Evolutionary conservation across 2,329 filamentous ascomycete genomes (phyloP).

Genomic region (Trichoderma sp.): DNA sequence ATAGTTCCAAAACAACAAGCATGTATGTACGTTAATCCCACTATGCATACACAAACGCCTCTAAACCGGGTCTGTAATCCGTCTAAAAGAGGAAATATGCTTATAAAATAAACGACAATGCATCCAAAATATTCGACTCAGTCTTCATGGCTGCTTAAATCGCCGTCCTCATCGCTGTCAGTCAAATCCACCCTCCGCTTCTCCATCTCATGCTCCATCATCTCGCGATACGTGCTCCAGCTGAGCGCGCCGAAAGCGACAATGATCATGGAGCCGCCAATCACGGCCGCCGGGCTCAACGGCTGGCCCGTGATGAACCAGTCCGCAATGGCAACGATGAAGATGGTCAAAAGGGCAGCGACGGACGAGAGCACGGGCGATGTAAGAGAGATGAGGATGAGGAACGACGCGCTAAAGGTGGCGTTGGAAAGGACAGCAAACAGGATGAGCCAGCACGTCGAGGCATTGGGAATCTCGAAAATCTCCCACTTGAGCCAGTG

Average conservation of each 20-base stretch:
- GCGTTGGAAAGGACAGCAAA: constrained; percentile 85
- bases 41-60: constrained; percentile 14
- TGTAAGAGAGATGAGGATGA: constrained; percentile 89
- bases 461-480: constrained; percentile 77
- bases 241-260: constrained; percentile 81
- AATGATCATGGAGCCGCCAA: constrained; percentile 85
- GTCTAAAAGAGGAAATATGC: neutral
- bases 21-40: neutral
- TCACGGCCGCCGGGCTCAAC: constrained; percentile 69
- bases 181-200: constrained; percentile 47
- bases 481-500: constrained; percentile 75
- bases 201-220: constrained; percentile 76
- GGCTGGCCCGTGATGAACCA: constrained; percentile 79
- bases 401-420: constrained; percentile 86
- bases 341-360: constrained; percentile 91
- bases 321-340: constrained; percentile 90
- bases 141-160: constrained; percentile 36
- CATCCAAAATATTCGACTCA: constrained; percentile 10
- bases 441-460: constrained; percentile 75
- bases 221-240: constrained; percentile 91
- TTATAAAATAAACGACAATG: neutral
- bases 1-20: neutral
- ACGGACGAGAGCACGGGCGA: constrained; percentile 90
- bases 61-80: neutral
- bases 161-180: constrained; percentile 49